Evolutionary conservation across 139 green algal genomes (phyloP).

Genomic region (Coccomyxa sp.): DNA sequence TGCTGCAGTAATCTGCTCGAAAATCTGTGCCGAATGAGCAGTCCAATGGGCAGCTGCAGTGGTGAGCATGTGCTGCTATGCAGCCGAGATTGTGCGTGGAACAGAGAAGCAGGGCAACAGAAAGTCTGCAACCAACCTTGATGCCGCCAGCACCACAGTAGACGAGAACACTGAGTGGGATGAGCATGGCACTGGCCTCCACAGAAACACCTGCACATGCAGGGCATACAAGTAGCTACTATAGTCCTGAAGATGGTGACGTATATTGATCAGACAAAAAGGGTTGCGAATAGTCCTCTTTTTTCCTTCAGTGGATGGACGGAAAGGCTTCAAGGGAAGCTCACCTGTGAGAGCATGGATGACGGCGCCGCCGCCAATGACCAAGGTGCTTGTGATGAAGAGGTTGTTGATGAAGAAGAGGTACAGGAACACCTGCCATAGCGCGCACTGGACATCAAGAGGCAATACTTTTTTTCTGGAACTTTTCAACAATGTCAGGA

Average conservation of each 20-base stretch:
- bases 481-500: neutral
- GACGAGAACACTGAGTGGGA: conserved; percentile 64
- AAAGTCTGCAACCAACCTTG: conserved; percentile 26
- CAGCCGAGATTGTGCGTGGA: too few species aligned
- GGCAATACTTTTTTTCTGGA: neutral
- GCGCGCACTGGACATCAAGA: neutral
- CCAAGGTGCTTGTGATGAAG: conserved; percentile 67
- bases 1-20: too few species aligned
- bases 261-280: too few species aligned
- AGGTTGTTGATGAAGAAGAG: conserved; percentile 71
- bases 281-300: too few species aligned
- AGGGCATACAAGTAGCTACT: neutral
- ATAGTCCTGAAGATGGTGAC: too few species aligned
- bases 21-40: too few species aligned
- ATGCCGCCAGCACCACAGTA: conserved; percentile 74
- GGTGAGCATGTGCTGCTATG: too few species aligned
- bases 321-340: conserved; percentile 50
- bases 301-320: conserved; percentile 6
- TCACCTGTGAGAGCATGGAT: conserved; percentile 76
- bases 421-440: conserved; percentile 42
- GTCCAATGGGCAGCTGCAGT: too few species aligned
- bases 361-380: conserved; percentile 81
- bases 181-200: conserved; percentile 45
- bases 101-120: too few species aligned
- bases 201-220: neutral